Evolutionary conservation across 2,329 filamentous ascomycete species (phyloP).

Genomic region (Fonsecaea pedrosoi): DNA sequence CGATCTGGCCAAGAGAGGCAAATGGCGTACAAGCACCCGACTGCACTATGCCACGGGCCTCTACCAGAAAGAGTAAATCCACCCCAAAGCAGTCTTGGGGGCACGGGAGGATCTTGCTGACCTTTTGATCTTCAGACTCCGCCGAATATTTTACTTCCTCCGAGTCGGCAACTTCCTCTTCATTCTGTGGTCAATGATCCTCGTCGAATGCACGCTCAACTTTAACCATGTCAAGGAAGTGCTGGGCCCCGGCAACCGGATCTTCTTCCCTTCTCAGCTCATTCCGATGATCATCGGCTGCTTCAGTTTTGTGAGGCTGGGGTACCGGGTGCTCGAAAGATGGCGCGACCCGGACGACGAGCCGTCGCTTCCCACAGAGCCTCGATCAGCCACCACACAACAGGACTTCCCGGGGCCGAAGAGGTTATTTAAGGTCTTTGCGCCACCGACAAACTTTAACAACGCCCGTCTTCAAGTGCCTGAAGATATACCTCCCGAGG

Average conservation of each 20-base stretch:
- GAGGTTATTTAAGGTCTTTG: conserved; percentile 24
- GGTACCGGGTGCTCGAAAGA: conserved; percentile 26
- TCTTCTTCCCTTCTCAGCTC: conserved; percentile 29
- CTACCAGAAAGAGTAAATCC: conserved; percentile 23
- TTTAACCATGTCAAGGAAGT: conserved; percentile 30
- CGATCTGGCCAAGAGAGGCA: conserved; percentile 15
- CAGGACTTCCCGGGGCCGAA: conserved; percentile 19
- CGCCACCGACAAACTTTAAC: conserved; percentile 17
- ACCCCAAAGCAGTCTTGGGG: background rate
- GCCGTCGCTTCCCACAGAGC: conserved; percentile 21
- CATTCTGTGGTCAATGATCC: conserved; percentile 26
- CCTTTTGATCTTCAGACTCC: conserved; percentile 18
- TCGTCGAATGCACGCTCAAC: conserved; percentile 28
- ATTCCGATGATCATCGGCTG: conserved; percentile 32
- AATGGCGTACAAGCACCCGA: conserved; percentile 29
- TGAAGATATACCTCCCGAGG: conserved; percentile 20
- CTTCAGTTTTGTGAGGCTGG: conserved; percentile 28
- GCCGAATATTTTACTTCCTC: conserved; percentile 21
- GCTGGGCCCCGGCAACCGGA: conserved; percentile 24
- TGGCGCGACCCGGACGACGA: conserved; percentile 31
- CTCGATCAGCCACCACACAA: background rate
- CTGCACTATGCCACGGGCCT: conserved; percentile 31
- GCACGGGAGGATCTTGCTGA: background rate
- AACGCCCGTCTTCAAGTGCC: conserved; percentile 2
- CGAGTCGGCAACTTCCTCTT: conserved; percentile 26